Evolutionary conservation across 2,329 filamentous ascomycete genomes (phyloP), one percentile per base, ranked within the genome.

Genomic region (Chaetomiaceae sp.): DNA sequence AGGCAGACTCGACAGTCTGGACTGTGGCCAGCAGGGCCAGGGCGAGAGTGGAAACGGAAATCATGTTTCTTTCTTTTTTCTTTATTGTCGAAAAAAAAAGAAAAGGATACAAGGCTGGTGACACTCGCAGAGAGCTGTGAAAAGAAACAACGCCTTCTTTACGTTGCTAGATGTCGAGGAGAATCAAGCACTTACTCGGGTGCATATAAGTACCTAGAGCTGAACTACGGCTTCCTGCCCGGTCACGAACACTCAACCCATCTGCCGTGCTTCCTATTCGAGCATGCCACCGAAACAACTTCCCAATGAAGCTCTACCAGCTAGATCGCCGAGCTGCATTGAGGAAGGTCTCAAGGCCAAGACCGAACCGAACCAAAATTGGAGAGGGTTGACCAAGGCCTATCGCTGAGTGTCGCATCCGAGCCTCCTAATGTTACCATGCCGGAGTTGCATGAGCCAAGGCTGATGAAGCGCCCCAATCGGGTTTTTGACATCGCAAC

Each of bases 381-480:
- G n/a, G 23, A 14, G 21, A n/a, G 20, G 23, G 16, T 8, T 36
- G 36, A 21, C n/a, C 14, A 37, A 40, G 14, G 38, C 27, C 23
- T n/a, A 18, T 5, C 21, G 33, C 38, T 20, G n/a, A 10, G n/a
- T 45, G 40, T n/a, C 20, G 27, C n/a, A 45, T 37, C 27, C 42
- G 18, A 52, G 41, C 41, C n/a, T n/a, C n/a, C n/a, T n/a, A n/a
- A n/a, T n/a, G 42, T 36, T 6, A 33, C 42, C 14, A 34, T 47
- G n/a, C 11, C 11, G 29, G 40, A 29, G 29, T 33, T 30, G 25
- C 11, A 41, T 23, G 13, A 21, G 40, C 5, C 21, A n/a, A 44
- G 20, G 30, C 14, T 34, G 4, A 10, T n/a, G 34, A 51, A 46
- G 49, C 49, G 49, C 49, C 25, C 49, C 49, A 51, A 51, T 51